Evolutionary conservation across 495 filamentous ascomycete species (phyloP), one percentile per base, ranked within the genome.

Genomic region (Jackrogersella multiformis): DNA sequence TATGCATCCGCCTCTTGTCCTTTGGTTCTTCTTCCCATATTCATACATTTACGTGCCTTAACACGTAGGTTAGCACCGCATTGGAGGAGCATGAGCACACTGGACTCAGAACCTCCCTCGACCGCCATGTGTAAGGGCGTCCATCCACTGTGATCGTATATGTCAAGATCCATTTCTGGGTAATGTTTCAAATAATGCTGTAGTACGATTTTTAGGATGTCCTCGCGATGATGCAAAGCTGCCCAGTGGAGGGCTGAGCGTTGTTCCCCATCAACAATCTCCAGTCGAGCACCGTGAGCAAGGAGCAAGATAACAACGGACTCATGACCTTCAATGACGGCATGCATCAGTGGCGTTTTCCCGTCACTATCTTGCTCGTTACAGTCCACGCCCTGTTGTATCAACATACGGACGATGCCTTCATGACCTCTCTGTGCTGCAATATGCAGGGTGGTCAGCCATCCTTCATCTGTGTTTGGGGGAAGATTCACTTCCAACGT

Each of bases 281-380:
- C 53, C 0, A 70, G 42, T 0, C 56, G 15, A 1, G 73, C 73
- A 1, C 73, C 73, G 28, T 64, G 36, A 8, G 24, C n/a, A 0
- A 76, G 42, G 13, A 76, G 64, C 23, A 39, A 38, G 9, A n/a
- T 20, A 13, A 61, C 59, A 0, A 69, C 57, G 2, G 53, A 60
- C 12, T 64, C 60, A 30, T 67, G 49, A 0, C 68, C 69, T 12
- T 35, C 66, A 1, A 53, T 45, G 4, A 56, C 56, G 5, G 68
- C 69, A 21, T 66, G 44, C 49, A 73, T 64, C 5, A 76, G 52
- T 1, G 73, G 64, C 1, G 73, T 76, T 41, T 55, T 12, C 1
- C 72, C 69, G n/a, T 76, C 60, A 52, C 69, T 61, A 53, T 76
- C 73, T n/a, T 21, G 55, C 26, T 56, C 49, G 56, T 72, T 72